Percentiles rank a stretch among this genome's conserved stretches.
phyloP scores from a whole-genome alignment of 768 basidiomycete genomes.

The Tulasnella sp. region DNA sequence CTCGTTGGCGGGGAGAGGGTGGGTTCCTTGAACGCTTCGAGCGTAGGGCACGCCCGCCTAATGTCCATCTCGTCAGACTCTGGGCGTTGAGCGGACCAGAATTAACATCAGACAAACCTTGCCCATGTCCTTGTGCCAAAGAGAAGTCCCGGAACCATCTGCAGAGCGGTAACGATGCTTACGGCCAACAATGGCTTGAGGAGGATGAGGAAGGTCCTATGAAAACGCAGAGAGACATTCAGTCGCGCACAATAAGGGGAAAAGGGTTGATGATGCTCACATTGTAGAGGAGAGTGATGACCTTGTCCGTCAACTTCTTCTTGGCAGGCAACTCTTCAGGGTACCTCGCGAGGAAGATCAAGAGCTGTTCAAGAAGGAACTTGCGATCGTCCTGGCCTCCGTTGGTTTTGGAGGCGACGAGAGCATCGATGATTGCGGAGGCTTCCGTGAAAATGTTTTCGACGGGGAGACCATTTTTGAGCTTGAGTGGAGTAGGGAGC shows the following conservation, averaged over 20 bases:
- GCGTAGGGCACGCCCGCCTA: conserved; percentile 43
- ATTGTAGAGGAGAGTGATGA: conserved; percentile 40
- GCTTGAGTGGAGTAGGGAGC: not conserved
- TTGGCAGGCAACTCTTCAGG: conserved; percentile 26
- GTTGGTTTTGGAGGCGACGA: not conserved
- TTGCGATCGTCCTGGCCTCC: conserved; percentile 4
- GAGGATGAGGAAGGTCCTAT: conserved; percentile 66
- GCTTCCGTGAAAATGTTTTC: not conserved
- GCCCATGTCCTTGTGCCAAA: conserved; percentile 47
- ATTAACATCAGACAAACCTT: conserved; percentile 23
- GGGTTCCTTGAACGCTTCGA: conserved; percentile 42
- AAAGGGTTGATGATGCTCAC: not conserved
- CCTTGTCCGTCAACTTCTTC: conserved; percentile 23
- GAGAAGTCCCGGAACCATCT: conserved; percentile 56
- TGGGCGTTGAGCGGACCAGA: not conserved
- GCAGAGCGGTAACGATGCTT: conserved; percentile 50
- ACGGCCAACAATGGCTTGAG: conserved; percentile 57
- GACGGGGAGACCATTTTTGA: conserved; percentile 8
- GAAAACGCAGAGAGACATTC: conserved; percentile 25
- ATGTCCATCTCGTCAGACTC: not conserved
- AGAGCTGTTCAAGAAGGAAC: conserved; percentile 25
- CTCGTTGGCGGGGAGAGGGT: conserved; percentile 35
- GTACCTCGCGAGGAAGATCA: conserved; percentile 18
- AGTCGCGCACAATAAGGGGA: not conserved
- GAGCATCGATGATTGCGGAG: not conserved